phyloP scores from a whole-genome alignment of 176 grass and related monocot species.

The Phoenix dactylifera region DNA sequence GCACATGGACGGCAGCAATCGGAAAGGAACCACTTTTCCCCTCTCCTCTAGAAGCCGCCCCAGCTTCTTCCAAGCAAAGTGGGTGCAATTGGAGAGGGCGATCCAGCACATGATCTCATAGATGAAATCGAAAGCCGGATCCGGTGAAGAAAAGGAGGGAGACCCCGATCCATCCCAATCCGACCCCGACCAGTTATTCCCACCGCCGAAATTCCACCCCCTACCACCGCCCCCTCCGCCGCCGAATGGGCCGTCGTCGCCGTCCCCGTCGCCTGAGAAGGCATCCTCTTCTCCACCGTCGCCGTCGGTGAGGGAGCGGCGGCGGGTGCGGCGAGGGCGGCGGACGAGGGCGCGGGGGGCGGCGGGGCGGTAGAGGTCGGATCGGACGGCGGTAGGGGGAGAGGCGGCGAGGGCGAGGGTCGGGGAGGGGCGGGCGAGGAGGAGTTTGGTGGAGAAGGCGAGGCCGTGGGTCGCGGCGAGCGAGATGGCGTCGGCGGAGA shows the following conservation, averaged over 20 bases:
- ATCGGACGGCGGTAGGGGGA: constrained; percentile 6
- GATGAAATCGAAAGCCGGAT: constrained; percentile 21
- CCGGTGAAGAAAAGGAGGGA: constrained; percentile 18
- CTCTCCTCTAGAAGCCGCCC: constrained; percentile 21
- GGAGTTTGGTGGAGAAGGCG: constrained; percentile 27
- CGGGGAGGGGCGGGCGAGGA: constrained; percentile 14
- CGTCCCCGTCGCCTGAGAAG: constrained; percentile 35
- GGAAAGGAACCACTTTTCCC: constrained; percentile 22
- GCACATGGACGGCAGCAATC: constrained; percentile 34
- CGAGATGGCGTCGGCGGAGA: background rate
- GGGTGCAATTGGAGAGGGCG: constrained; percentile 55
- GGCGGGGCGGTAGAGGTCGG: constrained; percentile 7
- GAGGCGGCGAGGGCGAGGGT: constrained; percentile 5
- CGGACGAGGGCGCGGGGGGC: constrained; percentile 38
- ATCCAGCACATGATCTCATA: constrained; percentile 57
- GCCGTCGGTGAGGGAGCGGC: constrained; percentile 17
- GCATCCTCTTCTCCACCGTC: constrained; percentile 1
- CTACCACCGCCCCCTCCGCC: constrained; percentile 12
- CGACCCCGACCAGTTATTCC: constrained; percentile 4
- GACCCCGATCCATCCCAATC: constrained; percentile 24
- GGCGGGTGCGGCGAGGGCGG: constrained; percentile 29
- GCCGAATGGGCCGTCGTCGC: constrained; percentile 5
- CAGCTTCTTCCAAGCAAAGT: constrained; percentile 42
- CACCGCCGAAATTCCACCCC: constrained; percentile 9
- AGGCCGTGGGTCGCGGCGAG: background rate